phyloP scores from a whole-genome alignment of 1,284 basidiomycete genomes.

The Ganoderma boninense region DNA sequence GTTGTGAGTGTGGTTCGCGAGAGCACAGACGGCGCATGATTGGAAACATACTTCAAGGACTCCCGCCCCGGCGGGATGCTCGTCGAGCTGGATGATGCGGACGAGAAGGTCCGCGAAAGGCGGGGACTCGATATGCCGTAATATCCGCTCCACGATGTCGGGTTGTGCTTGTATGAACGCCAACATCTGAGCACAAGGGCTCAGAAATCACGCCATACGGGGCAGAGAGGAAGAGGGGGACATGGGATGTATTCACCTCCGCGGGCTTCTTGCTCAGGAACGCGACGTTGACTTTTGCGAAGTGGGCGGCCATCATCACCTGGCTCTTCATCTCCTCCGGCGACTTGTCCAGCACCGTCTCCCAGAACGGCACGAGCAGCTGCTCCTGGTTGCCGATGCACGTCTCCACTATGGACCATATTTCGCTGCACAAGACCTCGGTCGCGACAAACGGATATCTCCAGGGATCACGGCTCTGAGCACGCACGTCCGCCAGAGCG shows the following conservation, averaged over 20 bases:
- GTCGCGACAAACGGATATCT: constrained; percentile 96
- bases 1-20: constrained; percentile 44
- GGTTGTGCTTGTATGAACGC: constrained; percentile 90
- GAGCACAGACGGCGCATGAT: constrained; percentile 38
- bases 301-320: constrained; percentile 82
- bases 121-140: constrained; percentile 89
- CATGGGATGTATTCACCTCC: constrained; percentile 68
- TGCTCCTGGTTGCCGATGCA: constrained; percentile 79
- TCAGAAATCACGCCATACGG: constrained; percentile 39
- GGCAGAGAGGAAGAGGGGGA: constrained; percentile 29
- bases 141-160: constrained; percentile 83
- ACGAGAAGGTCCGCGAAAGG: constrained; percentile 94
- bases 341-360: constrained; percentile 83
- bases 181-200: constrained; percentile 76
- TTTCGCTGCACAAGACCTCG: constrained; percentile 95
- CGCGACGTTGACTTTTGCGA: constrained; percentile 89
- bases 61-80: constrained; percentile 81
- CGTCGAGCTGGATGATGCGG: constrained; percentile 93
- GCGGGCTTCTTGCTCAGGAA: constrained; percentile 89
- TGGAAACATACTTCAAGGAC: constrained; percentile 82
- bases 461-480: constrained; percentile 17
- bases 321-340: constrained; percentile 83
- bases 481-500: constrained; percentile 10
- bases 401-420: constrained; percentile 94
- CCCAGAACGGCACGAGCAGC: constrained; percentile 91